phyloP scores from a whole-genome alignment of 2,329 filamentous ascomycete genomes.

The Juglanconis sp. region DNA sequence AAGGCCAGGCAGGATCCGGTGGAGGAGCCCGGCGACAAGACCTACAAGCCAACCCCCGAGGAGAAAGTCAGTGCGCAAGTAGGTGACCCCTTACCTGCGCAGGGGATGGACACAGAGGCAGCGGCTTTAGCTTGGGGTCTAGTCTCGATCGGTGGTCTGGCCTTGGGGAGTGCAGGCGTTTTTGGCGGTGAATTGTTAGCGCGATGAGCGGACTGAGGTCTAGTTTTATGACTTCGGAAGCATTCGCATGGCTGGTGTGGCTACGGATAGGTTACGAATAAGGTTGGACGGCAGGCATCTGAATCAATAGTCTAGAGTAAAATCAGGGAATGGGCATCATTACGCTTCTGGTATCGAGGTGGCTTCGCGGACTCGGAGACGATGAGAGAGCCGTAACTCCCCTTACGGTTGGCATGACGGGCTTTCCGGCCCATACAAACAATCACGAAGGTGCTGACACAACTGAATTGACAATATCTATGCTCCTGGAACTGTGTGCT shows the following conservation, averaged over 20 bases:
- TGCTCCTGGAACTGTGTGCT: too few species aligned
- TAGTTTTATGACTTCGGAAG: background rate
- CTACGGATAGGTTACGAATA: background rate
- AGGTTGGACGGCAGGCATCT: background rate
- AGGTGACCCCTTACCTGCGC: slow-evolving; percentile 39
- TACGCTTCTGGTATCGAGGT: too few species aligned
- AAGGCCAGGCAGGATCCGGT: slow-evolving; percentile 26
- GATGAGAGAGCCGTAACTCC: too few species aligned
- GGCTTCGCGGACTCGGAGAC: too few species aligned
- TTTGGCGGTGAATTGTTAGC: slow-evolving; percentile 45
- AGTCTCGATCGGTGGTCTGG: slow-evolving; percentile 41
- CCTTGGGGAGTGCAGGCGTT: slow-evolving; percentile 41
- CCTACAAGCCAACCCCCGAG: slow-evolving; percentile 36
- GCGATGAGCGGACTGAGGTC: slow-evolving; percentile 24
- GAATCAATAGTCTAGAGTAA: too few species aligned
- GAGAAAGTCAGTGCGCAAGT: slow-evolving; percentile 30
- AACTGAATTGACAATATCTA: too few species aligned
- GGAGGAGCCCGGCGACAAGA: slow-evolving; percentile 26
- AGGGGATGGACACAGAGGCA: slow-evolving; percentile 44
- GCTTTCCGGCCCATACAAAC: too few species aligned
- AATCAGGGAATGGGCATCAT: too few species aligned
- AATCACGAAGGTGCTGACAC: too few species aligned
- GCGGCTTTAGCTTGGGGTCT: slow-evolving; percentile 46
- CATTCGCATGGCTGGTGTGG: background rate
- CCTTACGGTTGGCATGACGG: too few species aligned